Evolutionary conservation across 331 rosid species (phyloP), one percentile per base, ranked within the genome.

Genomic region (Pyracantha coccinea): DNA sequence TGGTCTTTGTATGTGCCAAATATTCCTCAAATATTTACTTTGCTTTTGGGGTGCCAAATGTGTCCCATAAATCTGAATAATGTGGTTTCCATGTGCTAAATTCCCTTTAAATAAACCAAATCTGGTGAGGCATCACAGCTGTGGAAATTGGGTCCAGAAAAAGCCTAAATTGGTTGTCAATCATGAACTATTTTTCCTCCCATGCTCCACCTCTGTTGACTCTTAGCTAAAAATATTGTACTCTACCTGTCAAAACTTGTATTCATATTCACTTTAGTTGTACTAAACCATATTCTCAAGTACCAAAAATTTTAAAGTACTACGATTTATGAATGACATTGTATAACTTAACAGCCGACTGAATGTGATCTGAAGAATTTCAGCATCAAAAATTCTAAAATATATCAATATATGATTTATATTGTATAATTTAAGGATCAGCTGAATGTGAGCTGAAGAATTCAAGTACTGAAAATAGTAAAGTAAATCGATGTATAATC

Each of bases 71-170:
- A 28, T 15, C 44, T 28, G 68, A 6, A 62, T 62, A 72, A 72
- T 59, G 58, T 10, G 68, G 28, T 38, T 58, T 5, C 41, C 76
- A 59, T 72, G 76, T 72, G 76, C 68, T 35, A 35, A 35, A 72
- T 58, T 72, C 58, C 5, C n/a, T 59, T 15, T 38, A 15, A 25
- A 38, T 35, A 8, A 38, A 62, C 68, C 64, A 59, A 71, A 55
- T 71, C 66, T 55, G 45, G 54, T 55, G 52, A 32, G 66, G 35
- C 57, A 9, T 27, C 33, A 38, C 58, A 24, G 41, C 68, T 72
- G 58, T 72, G 58, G 19, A 9, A 52, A 15, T 35, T 59, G 60
- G 38, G 41, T 19, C 62, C 45, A 6, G 13, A 17, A n/a, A 59
- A 72, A 72, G 16, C 57, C 35, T 27, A 59, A 38, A 15, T 16